Evolutionary conservation across 1,139 yeast species (phyloP), one percentile per base, ranked within the genome.

Genomic region (Yueomyces sp.): DNA sequence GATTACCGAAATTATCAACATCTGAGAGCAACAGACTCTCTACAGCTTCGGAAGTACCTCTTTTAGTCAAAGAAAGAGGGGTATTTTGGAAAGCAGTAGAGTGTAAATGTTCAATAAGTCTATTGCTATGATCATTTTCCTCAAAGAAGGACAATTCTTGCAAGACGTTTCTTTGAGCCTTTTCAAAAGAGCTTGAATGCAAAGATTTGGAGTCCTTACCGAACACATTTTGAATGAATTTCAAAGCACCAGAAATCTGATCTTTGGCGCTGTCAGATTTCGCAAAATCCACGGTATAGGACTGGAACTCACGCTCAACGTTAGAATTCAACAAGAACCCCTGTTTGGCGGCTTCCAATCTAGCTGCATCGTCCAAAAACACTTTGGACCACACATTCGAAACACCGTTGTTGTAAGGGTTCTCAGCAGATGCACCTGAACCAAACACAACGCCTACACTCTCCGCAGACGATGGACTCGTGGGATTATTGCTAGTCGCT

Each of bases 31-130:
- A 77, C 63, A 83, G 69, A 49, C 71, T 73, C 39, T 68, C 63
- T 42, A 82, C 55, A 40, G 84, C 69, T 50, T 81, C 89, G 37
- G 68, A 52, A 50, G 85, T 81, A 70, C 94, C 94, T 55, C 71
- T 69, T 43, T 74, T 70, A 64, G 94, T 93, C 62, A 82, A 70
- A 44, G 81, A 81, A 54, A 82, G 70, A 27, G 91, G 78, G 57
- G 84, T 78, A 57, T 86, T 85, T 68, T 82, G 94, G 81, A 75
- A 83, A 44, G 93, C 93, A 48, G 87, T 73, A 48, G 87, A 75
- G 57, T 77, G 76, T 68, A 82, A 73, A 65, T 83, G 93, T 66
- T 80, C 84, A 54, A 77, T 59, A 41, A 79, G 81, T 70, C 65
- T 63, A 38, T 54, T 56, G 31, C 61, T 56, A 43, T 63, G 66